phyloP scores from a whole-genome alignment of 192 early-diverging fungal genomes.

The Coemansia sp. region DNA sequence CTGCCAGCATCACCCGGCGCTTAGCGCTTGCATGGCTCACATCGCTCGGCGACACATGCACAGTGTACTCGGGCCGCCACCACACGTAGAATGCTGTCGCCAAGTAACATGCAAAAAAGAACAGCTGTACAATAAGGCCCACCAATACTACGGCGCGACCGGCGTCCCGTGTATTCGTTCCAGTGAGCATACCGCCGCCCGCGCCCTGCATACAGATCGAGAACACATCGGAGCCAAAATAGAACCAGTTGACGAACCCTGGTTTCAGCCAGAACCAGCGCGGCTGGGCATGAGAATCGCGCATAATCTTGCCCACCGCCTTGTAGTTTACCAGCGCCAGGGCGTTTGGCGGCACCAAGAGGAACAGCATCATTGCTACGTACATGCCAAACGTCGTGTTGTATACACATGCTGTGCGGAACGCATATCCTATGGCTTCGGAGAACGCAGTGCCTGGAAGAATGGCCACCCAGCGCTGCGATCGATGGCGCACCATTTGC shows the following conservation, averaged over 20 bases:
- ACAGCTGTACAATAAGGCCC: slow-evolving; percentile 41
- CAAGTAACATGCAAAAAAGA: slow-evolving; percentile 48
- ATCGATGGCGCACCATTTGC: slow-evolving; percentile 15
- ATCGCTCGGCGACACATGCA: slow-evolving; percentile 10
- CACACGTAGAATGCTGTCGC: slow-evolving; percentile 31
- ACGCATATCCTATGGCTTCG: slow-evolving; percentile 35
- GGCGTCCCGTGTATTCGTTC: slow-evolving; percentile 3
- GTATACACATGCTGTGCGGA: slow-evolving; percentile 33
- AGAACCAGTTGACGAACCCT: slow-evolving; percentile 50
- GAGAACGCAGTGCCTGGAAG: slow-evolving; percentile 32
- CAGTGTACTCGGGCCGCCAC: slow-evolving; percentile 19
- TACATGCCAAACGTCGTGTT: slow-evolving; percentile 40
- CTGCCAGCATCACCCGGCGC: slow-evolving; percentile 22
- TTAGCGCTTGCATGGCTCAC: slow-evolving; percentile 19
- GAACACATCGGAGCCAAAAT: slow-evolving; percentile 48
- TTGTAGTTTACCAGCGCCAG: slow-evolving; percentile 48
- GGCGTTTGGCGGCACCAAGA: slow-evolving; percentile 35
- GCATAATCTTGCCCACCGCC: slow-evolving; percentile 27
- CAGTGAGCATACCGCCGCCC: slow-evolving; percentile 48
- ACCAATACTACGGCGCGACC: slow-evolving; percentile 46
- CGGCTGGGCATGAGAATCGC: background rate
- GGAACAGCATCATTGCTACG: slow-evolving; percentile 37
- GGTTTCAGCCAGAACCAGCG: slow-evolving; percentile 32
- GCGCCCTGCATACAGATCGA: slow-evolving; percentile 50
- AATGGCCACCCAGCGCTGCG: slow-evolving; percentile 38